Base-by-base conservation (phyloP, 345 rosid genomes). In the Gossypium ekmanianum region DNA sequence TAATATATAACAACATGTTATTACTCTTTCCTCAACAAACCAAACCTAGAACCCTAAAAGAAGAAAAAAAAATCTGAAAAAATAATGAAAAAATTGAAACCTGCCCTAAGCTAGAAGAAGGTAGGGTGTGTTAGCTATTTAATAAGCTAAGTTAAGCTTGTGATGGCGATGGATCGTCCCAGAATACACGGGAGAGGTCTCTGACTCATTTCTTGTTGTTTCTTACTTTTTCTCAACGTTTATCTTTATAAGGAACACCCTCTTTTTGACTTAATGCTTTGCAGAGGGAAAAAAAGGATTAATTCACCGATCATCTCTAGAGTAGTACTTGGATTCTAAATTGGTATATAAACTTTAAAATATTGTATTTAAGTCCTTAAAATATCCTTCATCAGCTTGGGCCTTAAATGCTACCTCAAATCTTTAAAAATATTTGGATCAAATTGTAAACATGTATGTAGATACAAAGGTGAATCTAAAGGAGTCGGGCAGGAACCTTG, bases 141-240 rank as follows among this genome's bases (percentile, higher is more conserved):
- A 71, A 20, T 9, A 20, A 20, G 34, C 18, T 26, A 34, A 45
- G 52, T 45, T 20, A 13, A 2, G n/a, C 39, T 11, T 52, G 58
- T 74, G 80, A 73, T 16, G 48, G 68, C 65, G 80, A 81, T 57
- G 83, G 85, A 55, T 85, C 80, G 75, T 79, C 64, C 84, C 87
- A 76, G 61, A 75, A 82, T 79, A 75, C 83, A 79, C 85, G 87
- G 87, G 82, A 27, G 83, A 81, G 50, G 77, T 80, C 75, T 65
- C 54, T 29, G 73, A 52, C 83, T 78, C 59, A 50, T 68, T 74
- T 52, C 57, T 50, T 18, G 66, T 72, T 58, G 75, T 72, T 78
- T 34, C 41, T 34, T 34, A 34, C 41, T 34, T 52, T 81, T 82
- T 77, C 81, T 75, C 83, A 74, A 76, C 62, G 81, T 78, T 76